Percentiles rank a stretch among this genome's conserved stretches.
These are phyloP conservation scores for Hypholoma sublateritium DNA, from an alignment of 768 basidiomycete species.

Conservation along the genomic window DNA sequence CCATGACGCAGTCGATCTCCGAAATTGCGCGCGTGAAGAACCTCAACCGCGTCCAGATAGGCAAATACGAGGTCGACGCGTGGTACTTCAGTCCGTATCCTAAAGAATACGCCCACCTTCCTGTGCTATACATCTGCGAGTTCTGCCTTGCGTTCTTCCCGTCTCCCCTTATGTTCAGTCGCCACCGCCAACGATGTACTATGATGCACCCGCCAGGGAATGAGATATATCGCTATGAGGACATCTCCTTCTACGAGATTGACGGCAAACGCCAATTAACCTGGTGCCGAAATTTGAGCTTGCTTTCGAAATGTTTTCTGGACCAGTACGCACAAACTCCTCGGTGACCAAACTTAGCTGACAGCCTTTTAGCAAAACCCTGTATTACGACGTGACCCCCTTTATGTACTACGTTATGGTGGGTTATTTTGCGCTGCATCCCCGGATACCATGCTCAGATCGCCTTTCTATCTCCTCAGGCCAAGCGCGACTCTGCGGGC, in stretches of 20 bases:
- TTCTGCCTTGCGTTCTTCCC: slow-evolving; percentile 95
- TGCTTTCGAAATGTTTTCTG: slow-evolving; percentile 96
- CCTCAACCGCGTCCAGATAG: slow-evolving; percentile 94
- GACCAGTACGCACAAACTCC: slow-evolving; percentile 74
- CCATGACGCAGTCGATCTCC: slow-evolving; percentile 98
- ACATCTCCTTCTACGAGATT: slow-evolving; percentile 97
- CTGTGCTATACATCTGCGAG: slow-evolving; percentile 96
- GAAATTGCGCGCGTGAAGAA: slow-evolving; percentile 99
- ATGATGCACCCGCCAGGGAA: slow-evolving; percentile 96
- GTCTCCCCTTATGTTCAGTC: slow-evolving; percentile 84
- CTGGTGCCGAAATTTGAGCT: slow-evolving; percentile 95
- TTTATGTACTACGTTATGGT: slow-evolving; percentile 99
- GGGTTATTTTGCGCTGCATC: slow-evolving; percentile 21
- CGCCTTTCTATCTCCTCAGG: slow-evolving; percentile 36
- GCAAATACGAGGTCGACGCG: slow-evolving; percentile 95
- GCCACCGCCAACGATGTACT: slow-evolving; percentile 90
- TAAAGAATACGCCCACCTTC: slow-evolving; percentile 95
- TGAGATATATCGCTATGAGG: slow-evolving; percentile 98
- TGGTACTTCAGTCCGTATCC: slow-evolving; percentile 99
- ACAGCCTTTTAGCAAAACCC: slow-evolving; percentile 73
- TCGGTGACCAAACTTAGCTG: slow-evolving; percentile 3
- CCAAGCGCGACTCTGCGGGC: slow-evolving; percentile 82
- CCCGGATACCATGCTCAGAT: slow-evolving; percentile 10
- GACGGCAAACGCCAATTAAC: slow-evolving; percentile 95
- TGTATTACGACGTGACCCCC: slow-evolving; percentile 99